Evolutionary conservation across 2,329 filamentous ascomycete species (phyloP).

Genomic region (Biscogniauxia mediterranea): DNA sequence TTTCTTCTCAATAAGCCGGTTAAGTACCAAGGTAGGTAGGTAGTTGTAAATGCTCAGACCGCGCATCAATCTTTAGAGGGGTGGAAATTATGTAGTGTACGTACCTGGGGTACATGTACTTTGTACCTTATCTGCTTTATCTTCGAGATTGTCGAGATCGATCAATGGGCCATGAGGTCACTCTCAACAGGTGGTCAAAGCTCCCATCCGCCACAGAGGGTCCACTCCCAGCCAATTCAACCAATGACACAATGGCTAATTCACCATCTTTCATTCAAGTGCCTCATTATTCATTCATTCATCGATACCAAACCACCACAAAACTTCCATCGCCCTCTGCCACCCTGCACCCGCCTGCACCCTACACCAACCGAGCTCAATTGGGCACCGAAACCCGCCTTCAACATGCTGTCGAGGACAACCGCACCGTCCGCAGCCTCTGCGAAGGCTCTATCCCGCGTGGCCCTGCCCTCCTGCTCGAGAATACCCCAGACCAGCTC

Average conservation of each 20-base stretch:
- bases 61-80: too few relatives aligned
- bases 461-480: conserved; percentile 32
- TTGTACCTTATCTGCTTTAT: neutral
- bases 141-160: too few relatives aligned
- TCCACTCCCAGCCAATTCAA: conserved; percentile 13
- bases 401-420: conserved; percentile 44
- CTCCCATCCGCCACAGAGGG: conserved; percentile 17
- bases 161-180: conserved; percentile 12
- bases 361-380: conserved; percentile 34
- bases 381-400: conserved; percentile 34
- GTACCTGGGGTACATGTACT: too few relatives aligned
- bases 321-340: too few relatives aligned
- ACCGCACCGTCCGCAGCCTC: conserved; percentile 40
- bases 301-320: conserved; percentile 24
- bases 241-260: conserved; percentile 28
- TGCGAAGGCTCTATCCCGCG: conserved; percentile 40
- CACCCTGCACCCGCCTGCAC: too few relatives aligned
- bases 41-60: too few relatives aligned
- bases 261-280: conserved; percentile 28
- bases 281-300: conserved; percentile 28
- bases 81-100: too few relatives aligned
- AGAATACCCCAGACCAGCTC: conserved; percentile 48
- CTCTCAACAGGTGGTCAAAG: conserved; percentile 22
- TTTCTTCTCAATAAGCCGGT: too few relatives aligned
- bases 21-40: too few relatives aligned